Conservation (phyloP, 768 basidiomycete genomes). For the Amanita exitialis region DNA sequence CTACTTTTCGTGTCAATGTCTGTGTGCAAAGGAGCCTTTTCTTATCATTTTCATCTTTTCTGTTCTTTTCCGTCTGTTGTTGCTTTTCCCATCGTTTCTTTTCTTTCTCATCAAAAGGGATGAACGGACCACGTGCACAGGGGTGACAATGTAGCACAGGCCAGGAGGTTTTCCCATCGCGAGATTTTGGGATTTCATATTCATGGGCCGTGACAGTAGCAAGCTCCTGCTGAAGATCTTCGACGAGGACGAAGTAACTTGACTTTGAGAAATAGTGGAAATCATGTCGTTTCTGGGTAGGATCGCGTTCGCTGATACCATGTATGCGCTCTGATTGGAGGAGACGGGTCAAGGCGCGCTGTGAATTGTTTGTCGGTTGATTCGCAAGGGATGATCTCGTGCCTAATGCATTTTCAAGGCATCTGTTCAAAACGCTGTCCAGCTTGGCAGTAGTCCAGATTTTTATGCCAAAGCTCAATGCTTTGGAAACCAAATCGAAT, state of each 20-base stretch:
- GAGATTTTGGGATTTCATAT: constrained; percentile 49
- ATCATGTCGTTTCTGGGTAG: constrained; percentile 78
- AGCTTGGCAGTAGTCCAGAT: constrained; percentile 76
- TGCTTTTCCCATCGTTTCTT: constrained; percentile 54
- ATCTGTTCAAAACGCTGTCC: constrained; percentile 62
- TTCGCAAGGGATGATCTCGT: constrained; percentile 20
- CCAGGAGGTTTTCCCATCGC: constrained; percentile 59
- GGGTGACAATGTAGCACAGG: constrained; percentile 79
- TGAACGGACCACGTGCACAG: constrained; percentile 61
- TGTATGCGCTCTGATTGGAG: constrained; percentile 77
- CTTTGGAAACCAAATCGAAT: constrained; percentile 52
- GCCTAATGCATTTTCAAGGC: constrained; percentile 25
- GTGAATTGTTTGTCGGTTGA: constrained; percentile 19
- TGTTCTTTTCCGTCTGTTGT: constrained; percentile 26
- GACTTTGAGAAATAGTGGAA: constrained; percentile 76
- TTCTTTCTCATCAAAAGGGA: constrained; percentile 67
- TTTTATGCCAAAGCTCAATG: constrained; percentile 66
- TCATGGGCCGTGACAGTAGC: constrained; percentile 82
- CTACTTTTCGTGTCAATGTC: constrained; percentile 26
- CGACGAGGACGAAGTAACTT: constrained; percentile 79
- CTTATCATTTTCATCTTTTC: constrained; percentile 23
- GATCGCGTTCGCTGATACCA: constrained; percentile 89
- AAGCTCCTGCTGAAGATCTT: constrained; percentile 77
- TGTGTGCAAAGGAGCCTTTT: constrained; percentile 22
- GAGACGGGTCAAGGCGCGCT: constrained; percentile 47